Evolutionary conservation across 495 filamentous ascomycete species (phyloP).

Genomic region (Hyaloscypha finlandica): DNA sequence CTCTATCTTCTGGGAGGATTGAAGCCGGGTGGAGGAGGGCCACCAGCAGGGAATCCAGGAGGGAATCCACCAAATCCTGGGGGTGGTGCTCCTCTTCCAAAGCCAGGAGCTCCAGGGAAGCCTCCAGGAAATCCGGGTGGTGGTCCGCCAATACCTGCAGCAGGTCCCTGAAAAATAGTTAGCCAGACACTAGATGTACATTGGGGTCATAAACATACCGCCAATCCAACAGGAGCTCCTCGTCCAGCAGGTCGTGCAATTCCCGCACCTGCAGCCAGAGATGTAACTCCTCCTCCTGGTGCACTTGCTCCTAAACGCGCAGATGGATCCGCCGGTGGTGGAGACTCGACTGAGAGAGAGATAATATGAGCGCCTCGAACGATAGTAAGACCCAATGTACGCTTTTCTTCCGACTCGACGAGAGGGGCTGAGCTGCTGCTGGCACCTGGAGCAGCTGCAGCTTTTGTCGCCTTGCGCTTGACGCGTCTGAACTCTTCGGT

Average conservation of each 20-base stretch:
- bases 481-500: conserved; percentile 98
- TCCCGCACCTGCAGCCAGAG: conserved; percentile 81
- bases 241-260: conserved; percentile 90
- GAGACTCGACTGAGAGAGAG: conserved; percentile 92
- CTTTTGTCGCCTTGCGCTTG: conserved; percentile 83
- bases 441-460: conserved; percentile 64
- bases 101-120: conserved; percentile 56
- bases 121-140: conserved; percentile 34
- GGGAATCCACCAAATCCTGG: conserved; percentile 50
- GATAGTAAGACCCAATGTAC: conserved; percentile 91
- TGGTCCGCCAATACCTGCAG: conserved; percentile 82
- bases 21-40: conserved; percentile 73
- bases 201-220: conserved; percentile 44
- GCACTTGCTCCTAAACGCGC: conserved; percentile 81
- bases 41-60: conserved; percentile 54
- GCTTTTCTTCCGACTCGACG: conserved; percentile 93
- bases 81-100: conserved; percentile 70
- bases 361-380: conserved; percentile 92
- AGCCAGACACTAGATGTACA: conserved; percentile 19
- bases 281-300: conserved; percentile 63
- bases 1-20: conserved; percentile 64
- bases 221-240: conserved; percentile 83
- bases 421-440: conserved; percentile 52
- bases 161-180: conserved; percentile 66
- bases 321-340: conserved; percentile 92